These are phyloP conservation scores for Coniochaeta sp. DNA, from an alignment of 2,329 filamentous ascomycete genomes.

Conservation along the genomic window DNA sequence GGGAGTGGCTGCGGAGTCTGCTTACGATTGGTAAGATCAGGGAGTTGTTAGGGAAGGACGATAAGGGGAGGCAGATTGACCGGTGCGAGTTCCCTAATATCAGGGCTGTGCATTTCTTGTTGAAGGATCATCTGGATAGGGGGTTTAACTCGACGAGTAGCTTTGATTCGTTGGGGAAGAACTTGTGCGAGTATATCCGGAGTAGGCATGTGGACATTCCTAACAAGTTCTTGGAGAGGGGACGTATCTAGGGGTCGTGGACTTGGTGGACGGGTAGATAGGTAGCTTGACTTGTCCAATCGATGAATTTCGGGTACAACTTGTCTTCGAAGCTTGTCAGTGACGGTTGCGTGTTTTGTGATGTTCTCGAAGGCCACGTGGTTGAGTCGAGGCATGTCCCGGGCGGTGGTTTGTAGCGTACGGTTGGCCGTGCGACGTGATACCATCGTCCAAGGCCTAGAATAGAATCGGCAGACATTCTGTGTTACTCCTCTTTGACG, in stretches of 20 bases:
- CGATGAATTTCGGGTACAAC: too few species aligned
- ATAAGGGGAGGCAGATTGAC: slow-evolving; percentile 29
- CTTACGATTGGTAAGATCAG: slow-evolving; percentile 31
- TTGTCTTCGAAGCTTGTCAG: not conserved
- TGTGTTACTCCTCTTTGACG: not conserved
- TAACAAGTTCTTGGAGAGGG: slow-evolving; percentile 16
- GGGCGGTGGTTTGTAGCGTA: not conserved
- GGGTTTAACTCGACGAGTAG: slow-evolving; percentile 6
- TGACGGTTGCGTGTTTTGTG: not conserved
- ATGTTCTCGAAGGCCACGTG: not conserved
- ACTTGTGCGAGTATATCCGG: slow-evolving; percentile 21
- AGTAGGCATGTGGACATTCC: slow-evolving; percentile 21
- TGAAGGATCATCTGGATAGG: slow-evolving; percentile 12
- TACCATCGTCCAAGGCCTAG: not conserved
- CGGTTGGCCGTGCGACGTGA: not conserved
- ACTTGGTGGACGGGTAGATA: not conserved
- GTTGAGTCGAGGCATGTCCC: not conserved
- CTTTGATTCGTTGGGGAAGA: slow-evolving; percentile 17
- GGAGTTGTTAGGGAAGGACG: slow-evolving; percentile 28
- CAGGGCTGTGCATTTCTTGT: slow-evolving; percentile 13
- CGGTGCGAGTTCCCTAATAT: slow-evolving; percentile 38
- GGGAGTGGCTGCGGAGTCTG: slow-evolving; percentile 34
- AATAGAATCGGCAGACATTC: not conserved
- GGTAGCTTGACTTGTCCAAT: not conserved
- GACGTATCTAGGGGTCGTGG: not conserved